A percentile compares a stretch with the other conserved stretches of the same genome.
phyloP scores from a whole-genome alignment of 306 rosid species.

The Parietaria judaica region DNA sequence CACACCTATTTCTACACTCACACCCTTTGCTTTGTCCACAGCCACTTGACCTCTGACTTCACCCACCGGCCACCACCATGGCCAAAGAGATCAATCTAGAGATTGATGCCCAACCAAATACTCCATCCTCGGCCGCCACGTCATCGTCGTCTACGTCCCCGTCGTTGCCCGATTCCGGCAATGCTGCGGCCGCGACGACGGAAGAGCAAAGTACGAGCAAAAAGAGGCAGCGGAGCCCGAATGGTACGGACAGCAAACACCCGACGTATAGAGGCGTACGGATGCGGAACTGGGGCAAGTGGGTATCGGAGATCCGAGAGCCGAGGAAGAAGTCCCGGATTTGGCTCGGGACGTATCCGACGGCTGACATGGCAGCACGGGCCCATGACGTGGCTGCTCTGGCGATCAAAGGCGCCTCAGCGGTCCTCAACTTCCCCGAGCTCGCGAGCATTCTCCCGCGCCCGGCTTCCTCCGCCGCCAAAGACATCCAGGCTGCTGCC shows the following conservation, averaged over 20 bases:
- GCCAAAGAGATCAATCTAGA: constrained; percentile 43
- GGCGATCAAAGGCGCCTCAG: constrained; percentile 73
- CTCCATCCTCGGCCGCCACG: constrained; percentile 20
- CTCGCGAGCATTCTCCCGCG: constrained; percentile 47
- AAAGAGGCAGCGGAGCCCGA: constrained; percentile 31
- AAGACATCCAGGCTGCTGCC: constrained; percentile 84
- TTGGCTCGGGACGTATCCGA: constrained; percentile 84
- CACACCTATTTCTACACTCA: constrained; percentile 25
- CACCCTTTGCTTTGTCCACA: constrained; percentile 18
- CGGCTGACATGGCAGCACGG: constrained; percentile 90
- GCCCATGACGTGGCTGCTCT: constrained; percentile 91
- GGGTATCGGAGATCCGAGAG: constrained; percentile 87
- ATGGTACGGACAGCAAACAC: constrained; percentile 19
- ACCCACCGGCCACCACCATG: constrained; percentile 20
- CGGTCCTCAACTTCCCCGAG: constrained; percentile 78
- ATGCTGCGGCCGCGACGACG: too few species aligned
- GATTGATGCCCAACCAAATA: constrained; percentile 35
- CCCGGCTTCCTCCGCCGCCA: constrained; percentile 54
- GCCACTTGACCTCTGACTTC: constrained; percentile 16
- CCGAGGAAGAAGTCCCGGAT: constrained; percentile 87
- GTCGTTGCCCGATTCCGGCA: too few species aligned
- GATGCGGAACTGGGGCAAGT: constrained; percentile 80
- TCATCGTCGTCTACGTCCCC: constrained; percentile 19
- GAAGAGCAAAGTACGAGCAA: constrained; percentile 13
- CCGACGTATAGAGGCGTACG: constrained; percentile 71